Conservation (phyloP, 2,329 filamentous ascomycete genomes). For the Ceratocystiopsis sp. region DNA sequence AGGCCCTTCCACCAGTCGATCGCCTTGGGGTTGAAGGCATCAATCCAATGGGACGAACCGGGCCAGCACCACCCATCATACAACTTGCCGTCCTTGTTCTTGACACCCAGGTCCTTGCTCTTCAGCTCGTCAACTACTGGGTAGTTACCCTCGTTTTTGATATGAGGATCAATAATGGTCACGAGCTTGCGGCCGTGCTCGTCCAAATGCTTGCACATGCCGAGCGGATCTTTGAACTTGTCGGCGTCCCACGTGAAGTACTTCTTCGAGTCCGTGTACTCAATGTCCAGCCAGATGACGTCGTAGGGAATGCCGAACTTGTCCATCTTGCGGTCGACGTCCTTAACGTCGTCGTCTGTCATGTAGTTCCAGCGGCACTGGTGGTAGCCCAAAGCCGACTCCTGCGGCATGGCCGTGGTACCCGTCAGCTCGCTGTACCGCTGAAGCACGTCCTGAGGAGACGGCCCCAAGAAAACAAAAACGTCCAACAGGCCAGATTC, state of each 20-base stretch:
- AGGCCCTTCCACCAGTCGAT: conserved; percentile 80
- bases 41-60: conserved; percentile 89
- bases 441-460: conserved; percentile 63
- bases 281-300: conserved; percentile 96
- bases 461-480: conserved; percentile 87
- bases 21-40: conserved; percentile 86
- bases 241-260: conserved; percentile 96
- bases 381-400: conserved; percentile 85
- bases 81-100: conserved; percentile 74
- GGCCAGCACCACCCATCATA: conserved; percentile 99
- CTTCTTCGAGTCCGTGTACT: conserved; percentile 92
- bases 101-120: conserved; percentile 65
- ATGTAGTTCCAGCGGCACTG: conserved; percentile 99
- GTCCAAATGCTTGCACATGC: conserved; percentile 79
- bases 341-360: conserved; percentile 89
- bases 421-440: conserved; percentile 83
- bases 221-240: conserved; percentile 69
- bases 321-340: conserved; percentile 93
- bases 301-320: conserved; percentile 93
- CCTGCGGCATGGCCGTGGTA: conserved; percentile 76
- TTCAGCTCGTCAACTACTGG: conserved; percentile 63
- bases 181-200: conserved; percentile 79
- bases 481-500: conserved; percentile 80
- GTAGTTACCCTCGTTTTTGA: conserved; percentile 80
- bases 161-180: conserved; percentile 89